Conservation (phyloP, 805 yeast genomes). For the Grigorovia yakushimaensis region DNA sequence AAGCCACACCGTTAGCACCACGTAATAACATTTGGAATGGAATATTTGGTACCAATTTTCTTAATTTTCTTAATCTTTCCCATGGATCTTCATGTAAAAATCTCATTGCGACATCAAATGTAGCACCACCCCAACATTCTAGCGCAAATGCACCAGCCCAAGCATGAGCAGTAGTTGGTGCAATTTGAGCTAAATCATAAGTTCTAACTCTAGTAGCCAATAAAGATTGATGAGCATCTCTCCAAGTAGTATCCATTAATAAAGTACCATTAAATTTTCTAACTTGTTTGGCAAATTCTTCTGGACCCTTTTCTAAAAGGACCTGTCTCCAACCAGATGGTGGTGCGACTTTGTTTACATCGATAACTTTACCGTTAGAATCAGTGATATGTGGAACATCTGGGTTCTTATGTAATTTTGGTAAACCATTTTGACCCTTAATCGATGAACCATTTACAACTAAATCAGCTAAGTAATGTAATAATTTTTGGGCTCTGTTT, state of each 20-base stretch:
- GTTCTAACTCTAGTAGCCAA: constrained; percentile 97
- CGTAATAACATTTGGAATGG: constrained; percentile 99
- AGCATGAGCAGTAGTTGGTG: constrained; percentile 89
- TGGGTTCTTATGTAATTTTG: constrained; percentile 71
- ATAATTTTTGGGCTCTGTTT: constrained; percentile 91
- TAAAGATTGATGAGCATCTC: constrained; percentile 98
- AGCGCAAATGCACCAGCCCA: constrained; percentile 84
- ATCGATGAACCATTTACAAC: constrained; percentile 94
- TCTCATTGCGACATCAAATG: constrained; percentile 97
- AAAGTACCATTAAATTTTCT: constrained; percentile 77
- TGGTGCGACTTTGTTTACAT: constrained; percentile 44
- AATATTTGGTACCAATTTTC: constrained; percentile 90
- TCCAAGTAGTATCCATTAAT: constrained; percentile 98
- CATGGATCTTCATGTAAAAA: constrained; percentile 98
- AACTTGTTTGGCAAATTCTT: constrained; percentile 78
- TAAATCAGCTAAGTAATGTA: constrained; percentile 84
- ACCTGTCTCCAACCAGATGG: constrained; percentile 90
- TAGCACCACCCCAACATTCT: constrained; percentile 99
- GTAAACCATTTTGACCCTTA: constrained; percentile 90
- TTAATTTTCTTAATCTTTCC: constrained; percentile 83
- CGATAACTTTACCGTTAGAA: constrained; percentile 47
- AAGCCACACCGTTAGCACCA: constrained; percentile 99
- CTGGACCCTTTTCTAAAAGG: constrained; percentile 78
- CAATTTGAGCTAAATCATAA: constrained; percentile 80
- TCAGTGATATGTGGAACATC: constrained; percentile 65